Percentiles rank a stretch among this genome's conserved stretches.
phyloP scores from a whole-genome alignment of 2,329 filamentous ascomycete species.

The Cercospora zeina region DNA sequence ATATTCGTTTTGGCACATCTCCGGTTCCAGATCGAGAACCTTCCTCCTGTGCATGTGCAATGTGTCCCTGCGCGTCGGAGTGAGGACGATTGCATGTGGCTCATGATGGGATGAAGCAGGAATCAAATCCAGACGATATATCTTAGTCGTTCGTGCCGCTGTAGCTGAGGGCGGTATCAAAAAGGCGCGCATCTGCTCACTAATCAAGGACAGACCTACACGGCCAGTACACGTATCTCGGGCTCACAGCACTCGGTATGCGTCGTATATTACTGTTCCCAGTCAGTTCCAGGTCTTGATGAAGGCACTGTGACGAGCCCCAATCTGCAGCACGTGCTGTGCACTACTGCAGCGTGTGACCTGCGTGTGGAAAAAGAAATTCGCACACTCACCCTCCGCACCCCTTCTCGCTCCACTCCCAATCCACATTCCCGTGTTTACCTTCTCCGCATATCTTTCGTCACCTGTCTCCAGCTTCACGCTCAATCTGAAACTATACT shows the following conservation, averaged over 20 bases:
- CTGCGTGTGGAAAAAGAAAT: background rate
- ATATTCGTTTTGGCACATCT: background rate
- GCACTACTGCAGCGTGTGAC: background rate
- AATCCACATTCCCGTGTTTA: slow-evolving; percentile 28
- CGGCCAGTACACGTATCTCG: background rate
- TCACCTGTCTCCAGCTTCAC: slow-evolving; percentile 29
- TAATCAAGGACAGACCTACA: background rate
- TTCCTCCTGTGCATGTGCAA: background rate
- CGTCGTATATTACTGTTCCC: slow-evolving; percentile 27
- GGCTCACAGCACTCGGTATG: slow-evolving; percentile 20
- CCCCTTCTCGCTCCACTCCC: slow-evolving; percentile 25
- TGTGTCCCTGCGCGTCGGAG: background rate
- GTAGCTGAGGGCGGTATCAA: background rate
- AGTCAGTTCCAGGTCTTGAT: background rate
- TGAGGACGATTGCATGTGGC: no score
- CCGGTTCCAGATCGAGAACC: background rate
- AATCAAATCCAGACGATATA: background rate
- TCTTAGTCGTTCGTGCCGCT: no score
- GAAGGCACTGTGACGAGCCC: background rate
- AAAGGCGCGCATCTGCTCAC: background rate
- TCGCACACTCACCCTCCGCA: slow-evolving; percentile 21
- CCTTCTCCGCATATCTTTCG: slow-evolving; percentile 19
- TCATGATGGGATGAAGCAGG: background rate
- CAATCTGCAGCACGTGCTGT: background rate
- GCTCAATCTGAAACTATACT: slow-evolving; percentile 23